Percentiles rank a stretch among this genome's conserved stretches.
Conservation (phyloP, 176 grass and related monocot species). For the Phoenix dactylifera region DNA sequence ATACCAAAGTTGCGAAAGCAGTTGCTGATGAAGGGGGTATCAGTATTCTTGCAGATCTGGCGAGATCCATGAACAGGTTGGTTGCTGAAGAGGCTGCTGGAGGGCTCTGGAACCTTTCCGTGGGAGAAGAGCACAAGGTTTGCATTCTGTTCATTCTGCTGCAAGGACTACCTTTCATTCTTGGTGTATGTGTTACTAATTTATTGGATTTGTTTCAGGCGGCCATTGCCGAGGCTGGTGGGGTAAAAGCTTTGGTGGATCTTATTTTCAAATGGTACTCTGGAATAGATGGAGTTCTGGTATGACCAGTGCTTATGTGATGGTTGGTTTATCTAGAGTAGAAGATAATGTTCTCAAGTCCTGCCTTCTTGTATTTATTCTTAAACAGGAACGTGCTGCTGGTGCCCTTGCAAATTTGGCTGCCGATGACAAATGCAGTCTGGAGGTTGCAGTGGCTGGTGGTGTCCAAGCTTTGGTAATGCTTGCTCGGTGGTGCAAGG, state of each 20-base stretch:
- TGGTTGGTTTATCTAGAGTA: background rate
- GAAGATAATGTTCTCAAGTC: background rate
- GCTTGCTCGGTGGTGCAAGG: constrained; percentile 91
- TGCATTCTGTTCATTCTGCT: constrained; percentile 7
- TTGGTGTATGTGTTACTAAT: constrained; percentile 20
- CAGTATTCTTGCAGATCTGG: constrained; percentile 65
- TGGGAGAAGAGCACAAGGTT: constrained; percentile 97
- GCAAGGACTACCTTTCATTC: too few relatives aligned
- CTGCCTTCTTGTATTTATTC: constrained; percentile 21
- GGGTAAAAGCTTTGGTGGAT: constrained; percentile 85
- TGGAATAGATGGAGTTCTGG: constrained; percentile 94
- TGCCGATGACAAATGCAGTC: constrained; percentile 96
- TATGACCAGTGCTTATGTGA: constrained; percentile 20
- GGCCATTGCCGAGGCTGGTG: constrained; percentile 79
- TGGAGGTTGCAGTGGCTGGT: constrained; percentile 92
- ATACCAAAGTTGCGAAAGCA: constrained; percentile 82
- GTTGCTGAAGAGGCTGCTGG: constrained; percentile 99
- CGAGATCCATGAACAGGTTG: constrained; percentile 75
- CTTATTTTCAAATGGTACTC: constrained; percentile 87
- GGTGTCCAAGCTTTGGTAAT: constrained; percentile 93
- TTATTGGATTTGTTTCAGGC: constrained; percentile 36
- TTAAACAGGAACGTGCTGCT: constrained; percentile 82
- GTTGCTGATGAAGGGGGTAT: constrained; percentile 97
- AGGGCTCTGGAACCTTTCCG: constrained; percentile 99
- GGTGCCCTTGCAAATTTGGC: constrained; percentile 95